Evolutionary conservation across 179 eudicot species (phyloP).

Genomic region (Silene vulgaris): DNA sequence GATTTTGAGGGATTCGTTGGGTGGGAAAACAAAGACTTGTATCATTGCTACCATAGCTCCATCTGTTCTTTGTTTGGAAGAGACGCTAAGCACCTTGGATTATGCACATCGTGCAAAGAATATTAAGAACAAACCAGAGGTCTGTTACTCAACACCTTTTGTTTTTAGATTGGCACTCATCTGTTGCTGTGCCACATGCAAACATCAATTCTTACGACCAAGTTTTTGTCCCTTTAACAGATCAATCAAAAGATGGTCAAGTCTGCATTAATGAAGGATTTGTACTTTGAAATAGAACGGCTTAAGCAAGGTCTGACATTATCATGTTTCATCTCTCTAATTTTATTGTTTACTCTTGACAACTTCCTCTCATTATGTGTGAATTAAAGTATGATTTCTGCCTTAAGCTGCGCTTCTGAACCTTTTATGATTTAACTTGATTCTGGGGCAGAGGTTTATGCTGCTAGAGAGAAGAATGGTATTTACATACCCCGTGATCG

Average conservation of each 20-base stretch:
- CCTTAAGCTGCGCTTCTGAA: neutral
- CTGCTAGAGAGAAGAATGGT: slow-evolving; percentile 93
- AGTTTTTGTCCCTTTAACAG: slow-evolving; percentile 37
- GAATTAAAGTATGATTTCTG: neutral
- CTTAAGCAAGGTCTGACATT: slow-evolving; percentile 70
- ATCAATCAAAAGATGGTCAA: slow-evolving; percentile 93
- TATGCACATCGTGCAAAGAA: slow-evolving; percentile 95
- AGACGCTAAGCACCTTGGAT: slow-evolving; percentile 88
- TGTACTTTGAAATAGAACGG: slow-evolving; percentile 80
- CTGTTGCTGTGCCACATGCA: neutral
- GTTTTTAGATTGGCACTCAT: slow-evolving; percentile 7
- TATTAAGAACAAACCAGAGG: slow-evolving; percentile 98
- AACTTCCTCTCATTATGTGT: neutral
- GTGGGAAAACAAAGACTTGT: slow-evolving; percentile 98
- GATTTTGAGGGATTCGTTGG: slow-evolving; percentile 90
- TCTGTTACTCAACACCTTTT: slow-evolving; percentile 28
- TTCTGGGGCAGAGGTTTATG: slow-evolving; percentile 67
- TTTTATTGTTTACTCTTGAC: neutral
- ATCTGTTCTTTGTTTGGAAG: slow-evolving; percentile 82
- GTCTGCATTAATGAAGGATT: slow-evolving; percentile 78
- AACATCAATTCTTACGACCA: neutral
- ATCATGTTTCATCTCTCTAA: neutral
- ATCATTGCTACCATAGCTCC: slow-evolving; percentile 94
- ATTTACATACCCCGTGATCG: slow-evolving; percentile 86
- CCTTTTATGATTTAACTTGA: slow-evolving; percentile 14